A percentile compares a stretch with the other conserved stretches of the same genome.
Conservation (phyloP, 2,329 filamentous ascomycete genomes). For the Monosporascus sp. region DNA sequence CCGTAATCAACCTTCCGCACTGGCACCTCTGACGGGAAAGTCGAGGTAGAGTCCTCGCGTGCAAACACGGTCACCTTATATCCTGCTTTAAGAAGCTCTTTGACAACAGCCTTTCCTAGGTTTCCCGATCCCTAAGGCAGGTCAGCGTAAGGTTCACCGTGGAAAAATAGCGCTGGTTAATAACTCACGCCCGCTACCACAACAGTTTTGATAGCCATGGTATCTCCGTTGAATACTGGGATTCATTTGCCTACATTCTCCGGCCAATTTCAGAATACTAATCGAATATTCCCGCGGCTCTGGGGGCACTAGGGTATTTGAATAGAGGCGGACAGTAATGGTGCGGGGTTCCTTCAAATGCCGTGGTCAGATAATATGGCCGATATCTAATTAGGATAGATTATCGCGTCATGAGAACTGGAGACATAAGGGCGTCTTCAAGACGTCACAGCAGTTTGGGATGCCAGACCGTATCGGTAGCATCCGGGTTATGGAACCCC, state of each 20-base stretch:
- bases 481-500: no score
- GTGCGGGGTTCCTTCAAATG: neutral
- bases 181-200: conserved; percentile 13
- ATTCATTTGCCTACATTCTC: no score
- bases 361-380: neutral
- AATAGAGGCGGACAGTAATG: neutral
- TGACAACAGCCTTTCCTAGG: conserved; percentile 20
- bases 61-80: conserved; percentile 46
- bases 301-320: neutral
- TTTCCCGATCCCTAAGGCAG: conserved; percentile 25
- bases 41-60: conserved; percentile 35
- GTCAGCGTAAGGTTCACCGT: neutral
- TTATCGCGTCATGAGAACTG: no score
- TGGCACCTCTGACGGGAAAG: conserved; percentile 29
- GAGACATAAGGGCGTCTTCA: no score
- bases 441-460: no score
- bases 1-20: conserved; percentile 44
- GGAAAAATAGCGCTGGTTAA: neutral
- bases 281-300: no score
- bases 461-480: no score
- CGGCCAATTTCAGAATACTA: no score
- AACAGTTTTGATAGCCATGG: conserved; percentile 10
- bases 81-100: conserved; percentile 23
- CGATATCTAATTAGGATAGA: neutral
- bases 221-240: neutral